Evolutionary conservation across 257 asterid species (phyloP), one percentile per base, ranked within the genome.

Genomic region (Linaria vulgaris): DNA sequence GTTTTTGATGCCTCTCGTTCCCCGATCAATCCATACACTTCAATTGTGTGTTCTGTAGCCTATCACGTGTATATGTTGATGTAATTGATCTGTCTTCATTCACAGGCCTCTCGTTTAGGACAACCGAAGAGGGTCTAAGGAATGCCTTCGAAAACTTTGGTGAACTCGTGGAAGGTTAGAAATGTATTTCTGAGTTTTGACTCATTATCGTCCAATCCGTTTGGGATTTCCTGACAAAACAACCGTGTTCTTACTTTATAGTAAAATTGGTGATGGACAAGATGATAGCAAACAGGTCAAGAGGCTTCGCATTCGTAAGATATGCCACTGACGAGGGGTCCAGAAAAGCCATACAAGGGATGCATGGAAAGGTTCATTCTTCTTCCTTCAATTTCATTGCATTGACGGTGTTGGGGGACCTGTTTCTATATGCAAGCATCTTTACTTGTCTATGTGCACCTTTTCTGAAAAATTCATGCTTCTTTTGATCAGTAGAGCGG

Each of bases 181-280:
- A 52, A 27, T 12, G 48, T 19, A 27, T 27, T 19, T n/a, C 15
- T n/a, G 39, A 47, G 37, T 48, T 53, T 15, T 57, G 0, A 27
- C 34, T 27, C 34, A 3, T 34, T 11, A 34, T 34, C 54, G 22
- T 25, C 10, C 17, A 19, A 14, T 25, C 45, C 12, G 13, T 15
- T 21, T 16, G 58, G 34, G 34, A 27, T 27, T 27, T 27, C 34
- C 30, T 21, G 34, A 37, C 47, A 15, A 10, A 48, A 16, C 1
- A 25, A 43, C 6, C 24, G 34, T 61, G 38, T 6, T 44, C 27
- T 68, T 56, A 17, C 27, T 4, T 67, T 69, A 69, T 64, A 90
- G 95, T 90, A 41, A 83, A 85, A 50, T 68, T 90, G 74, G 88
- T 90, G 72, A 90, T 90, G 96, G 96, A 90, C 80, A 85, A 81